These are phyloP conservation scores for Wickerhamomyces sydowiorum DNA, from an alignment of 805 yeast species.

Conservation along the genomic window DNA sequence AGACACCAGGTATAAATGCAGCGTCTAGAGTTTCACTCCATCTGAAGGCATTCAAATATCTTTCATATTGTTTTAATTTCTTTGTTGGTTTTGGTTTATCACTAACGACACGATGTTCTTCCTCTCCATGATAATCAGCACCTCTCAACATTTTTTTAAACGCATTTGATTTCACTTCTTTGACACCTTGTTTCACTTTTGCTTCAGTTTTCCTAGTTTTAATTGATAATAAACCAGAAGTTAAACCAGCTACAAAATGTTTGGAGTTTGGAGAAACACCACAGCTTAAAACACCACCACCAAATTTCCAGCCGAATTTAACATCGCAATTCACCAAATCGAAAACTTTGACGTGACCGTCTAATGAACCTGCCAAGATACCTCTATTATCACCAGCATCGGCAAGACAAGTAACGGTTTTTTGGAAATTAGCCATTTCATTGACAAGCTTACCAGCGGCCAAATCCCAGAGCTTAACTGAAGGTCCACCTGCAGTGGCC, in stretches of 20 bases:
- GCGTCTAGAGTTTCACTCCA: slow-evolving; percentile 92
- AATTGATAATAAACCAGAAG: slow-evolving; percentile 83
- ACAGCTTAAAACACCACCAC: slow-evolving; percentile 85
- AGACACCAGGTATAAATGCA: slow-evolving; percentile 74
- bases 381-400: slow-evolving; percentile 64
- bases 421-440: slow-evolving; percentile 82
- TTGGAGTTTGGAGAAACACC: slow-evolving; percentile 83
- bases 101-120: slow-evolving; percentile 65
- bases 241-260: slow-evolving; percentile 89
- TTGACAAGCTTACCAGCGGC: slow-evolving; percentile 66
- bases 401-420: slow-evolving; percentile 84
- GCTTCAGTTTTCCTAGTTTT: slow-evolving; percentile 78
- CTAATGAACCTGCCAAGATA: slow-evolving; percentile 89
- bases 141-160: slow-evolving; percentile 86
- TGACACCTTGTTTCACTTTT: slow-evolving; percentile 43
- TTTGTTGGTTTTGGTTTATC: slow-evolving; percentile 50
- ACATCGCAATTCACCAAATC: slow-evolving; percentile 81
- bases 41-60: slow-evolving; percentile 75
- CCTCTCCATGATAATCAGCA: slow-evolving; percentile 84
- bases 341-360: slow-evolving; percentile 95
- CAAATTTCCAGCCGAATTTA: slow-evolving; percentile 95
- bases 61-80: slow-evolving; percentile 77
- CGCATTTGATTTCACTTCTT: slow-evolving; percentile 49
- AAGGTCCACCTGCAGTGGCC: slow-evolving; percentile 76
- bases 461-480: slow-evolving; percentile 88